Evolutionary conservation across 352 stramenopile species (phyloP).

Genomic region (Pythium periplocum): DNA sequence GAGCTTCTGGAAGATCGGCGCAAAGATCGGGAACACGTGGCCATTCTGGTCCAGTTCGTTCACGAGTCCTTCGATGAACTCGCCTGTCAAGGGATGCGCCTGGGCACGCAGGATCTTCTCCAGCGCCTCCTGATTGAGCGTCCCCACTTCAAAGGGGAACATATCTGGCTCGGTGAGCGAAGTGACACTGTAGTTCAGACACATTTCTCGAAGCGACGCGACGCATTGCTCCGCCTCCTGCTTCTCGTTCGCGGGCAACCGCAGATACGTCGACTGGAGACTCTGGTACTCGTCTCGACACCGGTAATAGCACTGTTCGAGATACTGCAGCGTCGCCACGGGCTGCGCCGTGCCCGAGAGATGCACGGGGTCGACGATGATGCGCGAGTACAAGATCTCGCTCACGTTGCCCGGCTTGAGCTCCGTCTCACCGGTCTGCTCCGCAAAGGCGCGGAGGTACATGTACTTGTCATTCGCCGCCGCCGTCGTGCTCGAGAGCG

Average conservation of each 20-base stretch:
- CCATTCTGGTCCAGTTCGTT: conserved; percentile 45
- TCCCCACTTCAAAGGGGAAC: conserved; percentile 65
- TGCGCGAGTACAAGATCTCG: conserved; percentile 70
- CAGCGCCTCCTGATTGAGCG: conserved; percentile 61
- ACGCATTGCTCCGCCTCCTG: conserved; percentile 45
- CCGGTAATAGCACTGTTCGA: conserved; percentile 73
- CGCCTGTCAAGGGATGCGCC: conserved; percentile 40
- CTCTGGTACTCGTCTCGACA: conserved; percentile 67
- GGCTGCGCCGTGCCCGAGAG: conserved; percentile 47
- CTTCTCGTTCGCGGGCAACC: conserved; percentile 42
- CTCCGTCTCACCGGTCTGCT: conserved; percentile 13
- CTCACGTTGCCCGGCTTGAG: conserved; percentile 38
- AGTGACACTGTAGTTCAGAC: conserved; percentile 83
- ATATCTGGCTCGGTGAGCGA: conserved; percentile 81
- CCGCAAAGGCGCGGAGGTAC: conserved; percentile 32
- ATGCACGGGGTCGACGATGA: conserved; percentile 47
- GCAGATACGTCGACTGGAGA: conserved; percentile 57
- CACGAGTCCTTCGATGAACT: conserved; percentile 54
- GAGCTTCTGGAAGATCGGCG: conserved; percentile 76
- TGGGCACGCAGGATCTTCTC: conserved; percentile 66
- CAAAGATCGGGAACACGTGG: conserved; percentile 49
- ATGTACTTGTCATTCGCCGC: conserved; percentile 27
- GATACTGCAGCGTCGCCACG: conserved; percentile 54
- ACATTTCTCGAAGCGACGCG: conserved; percentile 60
- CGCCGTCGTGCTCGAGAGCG: conserved; percentile 31